Evolutionary conservation across 768 basidiomycete species (phyloP), one percentile per base, ranked within the genome.

Genomic region (Mycena albidolilacea): DNA sequence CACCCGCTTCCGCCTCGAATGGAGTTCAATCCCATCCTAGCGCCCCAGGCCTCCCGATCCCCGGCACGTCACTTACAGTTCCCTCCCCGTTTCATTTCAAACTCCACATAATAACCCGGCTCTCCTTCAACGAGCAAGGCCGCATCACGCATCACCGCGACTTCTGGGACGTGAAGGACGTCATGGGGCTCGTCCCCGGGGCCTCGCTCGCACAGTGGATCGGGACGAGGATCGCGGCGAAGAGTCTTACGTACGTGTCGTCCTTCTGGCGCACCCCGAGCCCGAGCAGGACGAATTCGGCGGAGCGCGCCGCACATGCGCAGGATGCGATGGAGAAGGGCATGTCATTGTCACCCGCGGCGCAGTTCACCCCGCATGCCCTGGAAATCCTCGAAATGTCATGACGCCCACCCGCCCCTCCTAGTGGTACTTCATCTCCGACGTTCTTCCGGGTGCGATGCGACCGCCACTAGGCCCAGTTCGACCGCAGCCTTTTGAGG

Each of bases 41-140:
- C 84, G 78, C 85, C 39, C 91, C 89, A 14, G 87, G 85, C 15
- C 80, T 94, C 7, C 85, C 86, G 17, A 79, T 93, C 64, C 88
- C 88, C n/a, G 88, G 88, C n/a, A 90, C 90, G 35, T 87, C 87
- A 4, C 77, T 90, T 43, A 85, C 87, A 44, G 76, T 92, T 19
- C 90, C 92, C 1, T 92, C 92, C 17, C 92, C 94, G 1, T 81
- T 95, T n/a, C 92, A 94, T 79, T 85, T 94, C 76, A 87, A 89
- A 77, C 87, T 96, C 7, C 92, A 87, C 59, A 88, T 95, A 61
- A 86, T 93, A 69, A 93, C 93, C 5, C 88, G 91, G 38, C 87
- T 95, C 44, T 87, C 89, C 41, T 94, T 96, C 81, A 95, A 95
- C 81, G 94, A 95, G 76, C 91, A 91, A 78, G 93, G 92, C n/a